Percentiles rank a stretch among this genome's conserved stretches.
Conservation (phyloP, 2,329 filamentous ascomycete genomes). For the Fragosphaeria purpurea region DNA sequence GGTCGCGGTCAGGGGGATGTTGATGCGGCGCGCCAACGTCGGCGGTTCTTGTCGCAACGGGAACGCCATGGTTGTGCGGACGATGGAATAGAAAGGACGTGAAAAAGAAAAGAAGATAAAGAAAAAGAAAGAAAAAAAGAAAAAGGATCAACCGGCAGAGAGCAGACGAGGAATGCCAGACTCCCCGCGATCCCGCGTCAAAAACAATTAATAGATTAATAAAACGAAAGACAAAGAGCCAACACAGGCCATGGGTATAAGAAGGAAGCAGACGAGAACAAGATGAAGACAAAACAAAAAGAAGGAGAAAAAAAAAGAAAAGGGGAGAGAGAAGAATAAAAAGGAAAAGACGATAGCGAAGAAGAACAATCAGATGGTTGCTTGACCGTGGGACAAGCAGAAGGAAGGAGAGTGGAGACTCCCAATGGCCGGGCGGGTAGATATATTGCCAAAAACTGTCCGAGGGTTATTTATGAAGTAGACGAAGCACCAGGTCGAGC, state of each 20-base stretch:
- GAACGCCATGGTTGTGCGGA: constrained; percentile 1
- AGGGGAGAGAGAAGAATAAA: not conserved
- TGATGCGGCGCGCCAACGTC: constrained; percentile 43
- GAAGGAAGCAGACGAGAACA: not conserved
- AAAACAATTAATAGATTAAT: constrained; percentile 1
- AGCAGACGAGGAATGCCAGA: constrained; percentile 8
- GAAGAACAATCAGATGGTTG: not conserved
- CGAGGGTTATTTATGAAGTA: not conserved
- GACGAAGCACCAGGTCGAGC: no score
- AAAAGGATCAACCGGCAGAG: not conserved
- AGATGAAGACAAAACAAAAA: not conserved
- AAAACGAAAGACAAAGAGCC: constrained; percentile 5
- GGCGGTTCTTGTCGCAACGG: constrained; percentile 16
- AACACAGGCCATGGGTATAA: constrained; percentile 3
- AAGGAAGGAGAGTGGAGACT: not conserved
- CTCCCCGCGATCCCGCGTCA: not conserved
- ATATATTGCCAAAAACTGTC: not conserved
- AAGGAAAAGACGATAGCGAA: not conserved
- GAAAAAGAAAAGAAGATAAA: not conserved
- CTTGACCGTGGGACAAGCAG: not conserved
- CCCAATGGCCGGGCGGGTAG: constrained; percentile 3
- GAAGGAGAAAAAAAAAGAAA: not conserved
- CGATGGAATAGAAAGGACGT: not conserved
- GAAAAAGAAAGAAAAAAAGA: not conserved
- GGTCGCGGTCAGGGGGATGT: constrained; percentile 48